A percentile compares a stretch with the other conserved stretches of the same genome.
phyloP scores from a whole-genome alignment of 192 early-diverging fungal genomes.

The Haplosporangium gracile region DNA sequence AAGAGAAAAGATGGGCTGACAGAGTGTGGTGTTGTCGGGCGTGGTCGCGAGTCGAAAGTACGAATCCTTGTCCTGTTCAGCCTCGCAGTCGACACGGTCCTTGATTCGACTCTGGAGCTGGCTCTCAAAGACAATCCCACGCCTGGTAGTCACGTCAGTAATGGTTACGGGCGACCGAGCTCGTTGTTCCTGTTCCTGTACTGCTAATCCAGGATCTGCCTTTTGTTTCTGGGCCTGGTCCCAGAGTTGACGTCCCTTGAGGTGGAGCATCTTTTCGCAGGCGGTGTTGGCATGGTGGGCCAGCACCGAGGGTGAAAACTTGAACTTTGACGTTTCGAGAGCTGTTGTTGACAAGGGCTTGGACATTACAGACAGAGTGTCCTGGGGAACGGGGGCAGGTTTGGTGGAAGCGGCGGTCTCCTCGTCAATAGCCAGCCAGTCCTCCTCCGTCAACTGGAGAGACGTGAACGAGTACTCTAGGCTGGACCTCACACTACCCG shows the following conservation, averaged over 20 bases:
- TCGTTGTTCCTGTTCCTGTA: not conserved
- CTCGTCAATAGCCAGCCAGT: constrained; percentile 27
- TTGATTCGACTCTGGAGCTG: constrained; percentile 14
- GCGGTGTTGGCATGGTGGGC: constrained; percentile 44
- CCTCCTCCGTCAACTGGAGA: constrained; percentile 22
- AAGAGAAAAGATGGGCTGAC: constrained; percentile 39
- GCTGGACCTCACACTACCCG: constrained; percentile 9
- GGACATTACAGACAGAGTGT: not conserved
- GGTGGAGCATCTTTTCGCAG: constrained; percentile 53
- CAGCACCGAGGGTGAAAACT: constrained; percentile 41
- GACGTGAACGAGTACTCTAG: constrained; percentile 33
- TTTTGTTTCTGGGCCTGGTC: not conserved
- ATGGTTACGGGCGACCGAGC: not conserved
- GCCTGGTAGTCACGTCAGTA: constrained; percentile 22
- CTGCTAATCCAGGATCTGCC: not conserved
- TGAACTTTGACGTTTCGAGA: constrained; percentile 1
- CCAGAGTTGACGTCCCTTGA: constrained; percentile 39
- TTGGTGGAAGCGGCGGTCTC: not conserved
- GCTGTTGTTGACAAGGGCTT: not conserved
- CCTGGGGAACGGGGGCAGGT: too few species aligned
- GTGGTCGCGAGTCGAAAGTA: constrained; percentile 40
- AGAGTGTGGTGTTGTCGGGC: constrained; percentile 20
- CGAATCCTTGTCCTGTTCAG: constrained; percentile 32
- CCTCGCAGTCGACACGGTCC: constrained; percentile 33
- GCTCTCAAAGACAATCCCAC: constrained; percentile 31